Percentiles rank a stretch among this genome's conserved stretches.
These are phyloP conservation scores for Guillardia theta DNA, from an alignment of 78 protist genomes.

Conservation along the genomic window DNA sequence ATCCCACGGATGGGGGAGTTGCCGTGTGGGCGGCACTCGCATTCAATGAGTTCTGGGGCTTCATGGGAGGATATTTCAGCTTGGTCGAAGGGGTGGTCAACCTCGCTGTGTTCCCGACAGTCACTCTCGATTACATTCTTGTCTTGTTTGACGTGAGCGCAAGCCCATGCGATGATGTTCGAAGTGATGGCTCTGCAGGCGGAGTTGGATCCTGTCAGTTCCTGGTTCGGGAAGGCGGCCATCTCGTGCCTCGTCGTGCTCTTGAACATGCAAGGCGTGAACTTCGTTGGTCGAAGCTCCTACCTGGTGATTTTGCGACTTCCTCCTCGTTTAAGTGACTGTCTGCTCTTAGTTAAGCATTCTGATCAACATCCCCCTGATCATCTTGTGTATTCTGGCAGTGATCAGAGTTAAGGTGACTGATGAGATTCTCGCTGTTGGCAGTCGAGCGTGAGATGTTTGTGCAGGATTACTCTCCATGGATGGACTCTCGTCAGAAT, in stretches of 20 bases:
- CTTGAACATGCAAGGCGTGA: constrained; percentile 14
- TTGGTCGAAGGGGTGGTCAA: not conserved
- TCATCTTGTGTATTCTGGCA: not conserved
- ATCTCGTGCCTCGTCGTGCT: not conserved
- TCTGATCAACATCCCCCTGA: constrained; percentile 6
- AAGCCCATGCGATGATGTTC: not conserved
- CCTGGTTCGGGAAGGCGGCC: not conserved
- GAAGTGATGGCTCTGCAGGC: not conserved
- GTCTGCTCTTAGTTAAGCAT: too few relatives aligned
- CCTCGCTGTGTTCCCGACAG: constrained; percentile 25
- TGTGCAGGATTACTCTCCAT: not conserved
- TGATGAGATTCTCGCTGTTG: too few relatives aligned
- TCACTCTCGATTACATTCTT: not conserved
- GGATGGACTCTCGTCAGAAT: not conserved
- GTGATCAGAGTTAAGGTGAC: not conserved
- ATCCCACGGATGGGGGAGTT: not conserved
- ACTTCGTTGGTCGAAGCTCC: not conserved
- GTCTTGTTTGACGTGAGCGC: not conserved
- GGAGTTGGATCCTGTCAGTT: not conserved
- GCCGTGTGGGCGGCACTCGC: not conserved
- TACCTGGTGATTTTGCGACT: too few relatives aligned
- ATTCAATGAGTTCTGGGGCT: constrained; percentile 27
- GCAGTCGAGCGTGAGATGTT: not conserved
- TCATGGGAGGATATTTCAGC: not conserved
- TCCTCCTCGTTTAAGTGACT: too few relatives aligned